Percentiles rank a stretch among this genome's conserved stretches.
phyloP scores from a whole-genome alignment of 2,329 filamentous ascomycete species.

The Helicocarpus griseus region DNA sequence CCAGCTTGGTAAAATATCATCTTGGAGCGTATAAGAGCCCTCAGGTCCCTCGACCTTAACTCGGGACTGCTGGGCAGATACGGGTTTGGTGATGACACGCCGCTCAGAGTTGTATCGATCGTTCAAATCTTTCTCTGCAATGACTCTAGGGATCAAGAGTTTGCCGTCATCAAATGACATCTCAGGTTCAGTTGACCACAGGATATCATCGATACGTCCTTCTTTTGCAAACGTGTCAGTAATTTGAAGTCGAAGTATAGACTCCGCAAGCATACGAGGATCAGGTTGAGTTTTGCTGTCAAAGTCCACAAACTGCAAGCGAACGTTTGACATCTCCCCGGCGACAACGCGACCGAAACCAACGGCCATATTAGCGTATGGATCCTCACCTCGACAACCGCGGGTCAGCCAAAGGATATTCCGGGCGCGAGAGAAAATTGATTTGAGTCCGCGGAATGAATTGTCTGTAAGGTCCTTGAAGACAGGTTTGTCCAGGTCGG shows the following conservation, averaged over 20 bases:
- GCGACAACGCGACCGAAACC: slow-evolving; percentile 14
- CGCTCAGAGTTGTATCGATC: slow-evolving; percentile 8
- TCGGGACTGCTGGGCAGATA: not conserved
- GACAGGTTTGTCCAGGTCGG: slow-evolving; percentile 19
- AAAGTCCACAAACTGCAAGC: slow-evolving; percentile 17
- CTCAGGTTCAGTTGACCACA: slow-evolving; percentile 12
- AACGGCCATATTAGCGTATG: slow-evolving; percentile 17
- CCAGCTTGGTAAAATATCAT: not conserved
- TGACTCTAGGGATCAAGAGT: slow-evolving; percentile 8
- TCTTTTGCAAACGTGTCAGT: slow-evolving; percentile 3
- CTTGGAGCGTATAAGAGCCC: not conserved
- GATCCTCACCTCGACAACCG: slow-evolving; percentile 11
- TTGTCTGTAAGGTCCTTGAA: slow-evolving; percentile 14
- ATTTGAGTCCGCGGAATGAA: slow-evolving; percentile 11
- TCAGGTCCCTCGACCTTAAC: not conserved
- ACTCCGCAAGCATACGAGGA: slow-evolving; percentile 10
- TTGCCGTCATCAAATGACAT: slow-evolving; percentile 2
- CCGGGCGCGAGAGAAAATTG: slow-evolving; percentile 10
- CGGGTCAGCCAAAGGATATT: slow-evolving; percentile 20
- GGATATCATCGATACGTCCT: not conserved
- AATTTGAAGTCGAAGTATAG: slow-evolving; percentile 8
- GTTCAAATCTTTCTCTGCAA: slow-evolving; percentile 5
- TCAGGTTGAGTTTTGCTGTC: slow-evolving; percentile 5
- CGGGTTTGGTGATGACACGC: slow-evolving; percentile 7
- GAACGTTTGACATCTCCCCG: slow-evolving; percentile 12